phyloP scores from a whole-genome alignment of 2,329 filamentous ascomycete species.

The Onygenales sp. region DNA sequence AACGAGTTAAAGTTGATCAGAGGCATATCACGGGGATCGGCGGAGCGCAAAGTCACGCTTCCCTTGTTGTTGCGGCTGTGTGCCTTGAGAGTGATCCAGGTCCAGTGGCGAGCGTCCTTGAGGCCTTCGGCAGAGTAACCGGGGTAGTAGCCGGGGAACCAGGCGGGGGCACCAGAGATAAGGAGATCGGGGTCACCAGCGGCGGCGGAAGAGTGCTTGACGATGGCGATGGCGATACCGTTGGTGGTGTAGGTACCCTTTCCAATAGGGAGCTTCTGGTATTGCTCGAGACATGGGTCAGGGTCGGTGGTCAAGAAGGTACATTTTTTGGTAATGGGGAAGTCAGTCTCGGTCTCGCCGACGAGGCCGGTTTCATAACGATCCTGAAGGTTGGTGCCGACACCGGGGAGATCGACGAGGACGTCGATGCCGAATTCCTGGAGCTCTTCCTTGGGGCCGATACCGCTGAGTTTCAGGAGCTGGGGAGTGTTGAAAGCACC shows the following conservation, averaged over 20 bases:
- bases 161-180: slow-evolving; percentile 45
- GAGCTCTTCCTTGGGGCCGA: slow-evolving; percentile 47
- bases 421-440: slow-evolving; percentile 41
- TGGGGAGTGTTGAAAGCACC: slow-evolving; percentile 56
- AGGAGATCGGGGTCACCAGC: slow-evolving; percentile 45
- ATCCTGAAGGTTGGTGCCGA: slow-evolving; percentile 55
- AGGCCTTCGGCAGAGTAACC: slow-evolving; percentile 36
- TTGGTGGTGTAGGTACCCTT: slow-evolving; percentile 36
- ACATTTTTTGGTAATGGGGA: slow-evolving; percentile 23
- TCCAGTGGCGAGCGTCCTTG: slow-evolving; percentile 34
- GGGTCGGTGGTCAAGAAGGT: slow-evolving; percentile 19
- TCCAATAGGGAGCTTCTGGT: slow-evolving; percentile 21
- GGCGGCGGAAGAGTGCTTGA: slow-evolving; percentile 26
- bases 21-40: slow-evolving; percentile 55
- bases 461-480: slow-evolving; percentile 52
- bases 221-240: slow-evolving; percentile 44
- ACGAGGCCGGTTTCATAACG: slow-evolving; percentile 49
- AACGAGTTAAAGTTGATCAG: slow-evolving; percentile 55
- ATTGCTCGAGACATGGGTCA: slow-evolving; percentile 36
- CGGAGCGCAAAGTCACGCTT: slow-evolving; percentile 50
- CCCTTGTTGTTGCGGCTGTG: slow-evolving; percentile 56
- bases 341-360: slow-evolving; percentile 31
- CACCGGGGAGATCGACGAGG: slow-evolving; percentile 47
- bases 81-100: slow-evolving; percentile 48
- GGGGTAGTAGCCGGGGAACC: slow-evolving; percentile 48